Conservation (phyloP, 805 yeast genomes). For the Hanseniaspora pseudoguilliermondii region DNA sequence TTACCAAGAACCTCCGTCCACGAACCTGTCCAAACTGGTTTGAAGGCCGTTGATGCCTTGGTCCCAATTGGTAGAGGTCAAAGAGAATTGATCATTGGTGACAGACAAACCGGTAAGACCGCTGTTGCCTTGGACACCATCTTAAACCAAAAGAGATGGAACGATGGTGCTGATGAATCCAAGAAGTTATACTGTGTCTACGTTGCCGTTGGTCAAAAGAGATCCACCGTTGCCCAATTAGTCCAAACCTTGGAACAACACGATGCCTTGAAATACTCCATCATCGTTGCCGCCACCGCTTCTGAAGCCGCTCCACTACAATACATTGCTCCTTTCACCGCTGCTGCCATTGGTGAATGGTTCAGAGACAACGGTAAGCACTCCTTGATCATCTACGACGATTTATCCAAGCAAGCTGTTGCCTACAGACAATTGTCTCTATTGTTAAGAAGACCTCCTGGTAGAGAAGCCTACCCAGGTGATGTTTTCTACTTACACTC, state of each 20-base stretch:
- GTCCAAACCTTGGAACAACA: slow-evolving; percentile 97
- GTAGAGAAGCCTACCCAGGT: slow-evolving; percentile 96
- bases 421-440: slow-evolving; percentile 99
- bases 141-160: slow-evolving; percentile 98
- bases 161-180: slow-evolving; percentile 83
- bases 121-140: slow-evolving; percentile 98
- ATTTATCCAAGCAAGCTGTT: slow-evolving; percentile 98
- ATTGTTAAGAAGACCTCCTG: slow-evolving; percentile 88
- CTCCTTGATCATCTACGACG: slow-evolving; percentile 93
- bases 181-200: slow-evolving; percentile 99
- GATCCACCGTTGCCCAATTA: slow-evolving; percentile 99
- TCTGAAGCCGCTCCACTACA: slow-evolving; percentile 99
- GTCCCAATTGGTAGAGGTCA: slow-evolving; percentile 99
- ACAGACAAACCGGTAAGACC: slow-evolving; percentile 99
- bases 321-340: slow-evolving; percentile 99
- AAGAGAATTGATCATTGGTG: slow-evolving; percentile 99
- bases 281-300: slow-evolving; percentile 99
- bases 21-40: slow-evolving; percentile 99
- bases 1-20: slow-evolving; percentile 96
- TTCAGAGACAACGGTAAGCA: slow-evolving; percentile 99
- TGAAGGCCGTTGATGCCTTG: slow-evolving; percentile 95
- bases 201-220: slow-evolving; percentile 99
- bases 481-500: slow-evolving; percentile 55
- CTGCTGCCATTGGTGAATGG: slow-evolving; percentile 99
- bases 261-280: slow-evolving; percentile 94